A percentile compares a stretch with the other conserved stretches of the same genome.
Evolutionary conservation across 2,329 filamentous ascomycete species (phyloP).

Genomic region (Talaromyces sp.): DNA sequence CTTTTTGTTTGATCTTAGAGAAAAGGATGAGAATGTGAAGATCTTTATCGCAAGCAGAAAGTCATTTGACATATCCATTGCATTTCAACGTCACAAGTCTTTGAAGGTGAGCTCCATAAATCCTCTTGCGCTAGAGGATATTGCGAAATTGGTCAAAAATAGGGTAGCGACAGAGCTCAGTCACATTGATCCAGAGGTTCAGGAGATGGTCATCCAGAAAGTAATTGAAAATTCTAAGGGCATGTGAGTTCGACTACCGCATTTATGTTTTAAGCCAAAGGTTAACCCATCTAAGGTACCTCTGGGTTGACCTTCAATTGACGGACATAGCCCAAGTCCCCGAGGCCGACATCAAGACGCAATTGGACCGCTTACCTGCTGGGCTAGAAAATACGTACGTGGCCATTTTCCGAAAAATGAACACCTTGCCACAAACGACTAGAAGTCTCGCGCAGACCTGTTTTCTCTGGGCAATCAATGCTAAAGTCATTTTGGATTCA

Average conservation of each 20-base stretch:
- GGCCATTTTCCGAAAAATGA: conserved; percentile 13
- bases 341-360: conserved; percentile 6
- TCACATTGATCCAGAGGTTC: conserved; percentile 7
- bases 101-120: neutral
- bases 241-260: too few species aligned
- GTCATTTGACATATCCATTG: conserved; percentile 6
- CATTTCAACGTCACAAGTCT: neutral
- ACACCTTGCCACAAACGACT: conserved; percentile 4
- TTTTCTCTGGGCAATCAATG: conserved; percentile 15
- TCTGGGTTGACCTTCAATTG: conserved; percentile 18
- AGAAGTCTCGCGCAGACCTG: conserved; percentile 12
- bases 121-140: neutral
- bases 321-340: conserved; percentile 13
- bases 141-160: conserved; percentile 11
- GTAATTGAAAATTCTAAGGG: conserved; percentile 16
- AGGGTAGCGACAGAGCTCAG: conserved; percentile 11
- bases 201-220: conserved; percentile 2
- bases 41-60: conserved; percentile 16
- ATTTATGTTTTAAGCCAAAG: neutral
- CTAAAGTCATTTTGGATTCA: neutral
- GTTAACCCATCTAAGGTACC: conserved; percentile 13
- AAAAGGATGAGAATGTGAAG: neutral
- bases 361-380: conserved; percentile 13
- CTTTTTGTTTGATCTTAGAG: neutral
- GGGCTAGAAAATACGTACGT: conserved; percentile 15